Evolutionary conservation across 352 stramenopile genomes (phyloP), one percentile per base, ranked within the genome.

Genomic region (Pythium biforme): DNA sequence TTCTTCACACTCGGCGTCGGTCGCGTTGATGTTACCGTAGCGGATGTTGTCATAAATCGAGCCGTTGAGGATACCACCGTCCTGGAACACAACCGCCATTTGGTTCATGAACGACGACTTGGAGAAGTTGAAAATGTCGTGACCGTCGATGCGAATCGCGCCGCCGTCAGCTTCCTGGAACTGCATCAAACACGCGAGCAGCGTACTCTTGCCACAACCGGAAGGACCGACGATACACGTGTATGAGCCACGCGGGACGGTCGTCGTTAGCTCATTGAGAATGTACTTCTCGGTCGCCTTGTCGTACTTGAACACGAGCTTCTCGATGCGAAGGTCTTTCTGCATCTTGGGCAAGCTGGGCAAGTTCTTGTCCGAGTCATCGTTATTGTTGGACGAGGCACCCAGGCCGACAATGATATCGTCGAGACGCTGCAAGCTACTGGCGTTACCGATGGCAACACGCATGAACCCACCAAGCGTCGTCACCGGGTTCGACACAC

Each of bases 31-130:
- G 69, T 92, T 94, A 27, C 87, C 87, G 66, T 91, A 95, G 41
- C 84, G 83, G 54, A 95, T 89, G 67, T 95, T 95, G 67, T 95
- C 87, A 60, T 83, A 91, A 64, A 95, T 95, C 15, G 83, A 89
- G 51, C 87, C 87, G 71, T 95, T 95, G 19, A 95, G 62, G 29
- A 94, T 94, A 22, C 85, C 85, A 50, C 85, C 85, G 65, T 95
- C 87, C 62, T 95, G 87, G 58, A 95, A 95, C 57, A 94, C 85
- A 5, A 94, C 83, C 0, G 85, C 85, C 22, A 83, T 92, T 66
- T 96, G 87, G 56, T 89, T 78, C 83, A 94, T 93, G 55, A 92
- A 94, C 23, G 83, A 93, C 63, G 86, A 81, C 62, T 90, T 94
- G 9, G 81, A 92, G 57, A 92, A 93, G 65, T 91, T 92, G 69